These are phyloP conservation scores for Monosporascus sp. DNA, from an alignment of 2,329 filamentous ascomycete genomes.

Conservation along the genomic window DNA sequence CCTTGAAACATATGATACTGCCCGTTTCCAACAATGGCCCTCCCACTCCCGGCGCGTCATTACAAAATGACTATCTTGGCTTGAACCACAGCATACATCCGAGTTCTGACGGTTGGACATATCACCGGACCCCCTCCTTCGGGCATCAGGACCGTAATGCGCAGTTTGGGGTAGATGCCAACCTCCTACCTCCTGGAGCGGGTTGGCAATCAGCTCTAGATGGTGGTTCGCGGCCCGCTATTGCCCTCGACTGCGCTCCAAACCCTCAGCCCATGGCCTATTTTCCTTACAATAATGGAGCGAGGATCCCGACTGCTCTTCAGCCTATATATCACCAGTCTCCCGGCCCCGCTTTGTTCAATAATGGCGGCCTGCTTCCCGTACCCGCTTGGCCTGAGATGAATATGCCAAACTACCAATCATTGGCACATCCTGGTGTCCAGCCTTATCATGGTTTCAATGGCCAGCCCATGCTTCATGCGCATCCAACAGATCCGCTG, in stretches of 20 bases:
- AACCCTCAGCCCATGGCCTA: constrained; percentile 18
- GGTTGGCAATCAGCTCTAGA: constrained; percentile 14
- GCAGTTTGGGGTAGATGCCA: constrained; percentile 12
- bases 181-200: constrained; percentile 7
- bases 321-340: constrained; percentile 30
- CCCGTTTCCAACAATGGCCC: constrained; percentile 43
- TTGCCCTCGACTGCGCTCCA: constrained; percentile 21
- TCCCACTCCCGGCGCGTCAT: constrained; percentile 22
- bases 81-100: constrained; percentile 10
- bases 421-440: constrained; percentile 25
- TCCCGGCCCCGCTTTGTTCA: constrained; percentile 34
- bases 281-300: constrained; percentile 21
- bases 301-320: constrained; percentile 23
- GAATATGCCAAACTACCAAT: constrained; percentile 26
- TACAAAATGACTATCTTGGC: constrained; percentile 17
- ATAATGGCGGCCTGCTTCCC: constrained; percentile 32
- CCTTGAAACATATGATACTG: constrained; percentile 77
- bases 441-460: constrained; percentile 30
- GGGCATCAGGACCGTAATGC: constrained; percentile 11
- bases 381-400: constrained; percentile 33
- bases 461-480: constrained; percentile 13
- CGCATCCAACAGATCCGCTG: constrained; percentile 20
- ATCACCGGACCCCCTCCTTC: constrained; percentile 9
- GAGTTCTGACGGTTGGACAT: constrained; percentile 16
- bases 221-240: constrained; percentile 12